Evolutionary conservation across 306 rosid species (phyloP).

Genomic region (Acacia confusa): DNA sequence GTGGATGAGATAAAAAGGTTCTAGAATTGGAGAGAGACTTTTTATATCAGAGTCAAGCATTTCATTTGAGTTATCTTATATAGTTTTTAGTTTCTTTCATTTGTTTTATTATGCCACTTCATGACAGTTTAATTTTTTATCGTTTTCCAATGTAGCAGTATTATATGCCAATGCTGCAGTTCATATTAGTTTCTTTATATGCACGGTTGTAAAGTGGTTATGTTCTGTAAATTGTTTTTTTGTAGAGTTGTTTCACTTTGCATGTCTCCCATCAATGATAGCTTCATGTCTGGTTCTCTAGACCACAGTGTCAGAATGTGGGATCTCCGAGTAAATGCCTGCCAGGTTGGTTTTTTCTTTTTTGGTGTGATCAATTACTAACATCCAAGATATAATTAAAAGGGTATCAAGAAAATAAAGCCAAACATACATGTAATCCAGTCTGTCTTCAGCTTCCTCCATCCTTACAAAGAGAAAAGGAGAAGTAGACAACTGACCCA

Average conservation of each 20-base stretch:
- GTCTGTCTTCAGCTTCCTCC: not conserved
- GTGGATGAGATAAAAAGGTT: not conserved
- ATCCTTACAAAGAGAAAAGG: not conserved
- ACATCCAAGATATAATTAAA: conserved; percentile 10
- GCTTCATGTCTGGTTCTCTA: conserved; percentile 97
- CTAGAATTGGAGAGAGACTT: not conserved
- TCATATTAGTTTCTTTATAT: not conserved
- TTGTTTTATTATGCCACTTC: not conserved
- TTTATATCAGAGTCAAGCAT: not conserved
- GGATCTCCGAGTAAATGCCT: conserved; percentile 98
- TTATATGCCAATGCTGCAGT: conserved; percentile 16
- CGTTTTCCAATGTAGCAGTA: not conserved
- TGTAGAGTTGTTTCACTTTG: conserved; percentile 89
- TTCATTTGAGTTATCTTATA: not conserved
- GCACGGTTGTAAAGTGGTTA: conserved; percentile 26
- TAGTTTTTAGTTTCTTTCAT: not conserved
- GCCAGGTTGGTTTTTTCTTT: conserved; percentile 67
- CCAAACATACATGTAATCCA: not conserved
- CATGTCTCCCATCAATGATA: conserved; percentile 97
- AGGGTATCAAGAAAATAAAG: not conserved
- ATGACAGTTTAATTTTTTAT: not conserved
- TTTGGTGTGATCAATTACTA: conserved; percentile 3
- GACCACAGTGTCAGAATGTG: conserved; percentile 95
- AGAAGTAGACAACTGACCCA: not conserved
- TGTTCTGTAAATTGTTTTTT: conserved; percentile 31